Evolutionary conservation across 2,329 filamentous ascomycete genomes (phyloP), one percentile per base, ranked within the genome.

Genomic region (Colletotrichum sp.): DNA sequence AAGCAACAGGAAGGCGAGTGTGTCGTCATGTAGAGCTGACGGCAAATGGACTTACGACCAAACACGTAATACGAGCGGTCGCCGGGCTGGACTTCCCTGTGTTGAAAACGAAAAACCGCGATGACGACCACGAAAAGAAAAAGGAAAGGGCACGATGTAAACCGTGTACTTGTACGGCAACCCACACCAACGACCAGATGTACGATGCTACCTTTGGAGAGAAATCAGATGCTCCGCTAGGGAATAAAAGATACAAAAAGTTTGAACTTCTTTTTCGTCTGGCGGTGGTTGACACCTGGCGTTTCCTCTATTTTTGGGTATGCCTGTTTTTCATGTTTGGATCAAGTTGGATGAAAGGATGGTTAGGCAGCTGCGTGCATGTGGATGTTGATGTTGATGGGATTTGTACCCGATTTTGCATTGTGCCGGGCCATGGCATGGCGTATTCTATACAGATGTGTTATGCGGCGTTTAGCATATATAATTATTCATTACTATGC

Each of bases 1-100:
- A 94, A 93, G 83, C 94, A 96, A 83, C 95, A 96, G 81, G 95
- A 98, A 79, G 96, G 95, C 68, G 96, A 98, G 78, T 99, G 96
- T 84, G 87, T 90, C 70, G 89, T 98, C 67, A 98, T 98, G 96
- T 98, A 86, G 89, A 74, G 24, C 12, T 24, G 30, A 26, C 30
- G 24, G 21, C 32, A 21, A 30, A 30, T 34, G 60, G 26, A 28
- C 28, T 32, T 32, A 63, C n/a, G 32, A 62, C 26, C 21, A 64
- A 36, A 44, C 62, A 64, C 16, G 62, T 64, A 64, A 64, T 64
- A 64, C 32, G 62, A 64, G 62, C 62, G 62, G 62, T 64, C 34
- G 62, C 62, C 12, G 62, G 34, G 62, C 62, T 64, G 62, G 62
- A 64, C 62, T 64, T 9, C 62, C 62, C 62, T 36, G 62, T 64